phyloP scores from a whole-genome alignment of 2,329 filamentous ascomycete genomes.

The Diaporthe australafricana region DNA sequence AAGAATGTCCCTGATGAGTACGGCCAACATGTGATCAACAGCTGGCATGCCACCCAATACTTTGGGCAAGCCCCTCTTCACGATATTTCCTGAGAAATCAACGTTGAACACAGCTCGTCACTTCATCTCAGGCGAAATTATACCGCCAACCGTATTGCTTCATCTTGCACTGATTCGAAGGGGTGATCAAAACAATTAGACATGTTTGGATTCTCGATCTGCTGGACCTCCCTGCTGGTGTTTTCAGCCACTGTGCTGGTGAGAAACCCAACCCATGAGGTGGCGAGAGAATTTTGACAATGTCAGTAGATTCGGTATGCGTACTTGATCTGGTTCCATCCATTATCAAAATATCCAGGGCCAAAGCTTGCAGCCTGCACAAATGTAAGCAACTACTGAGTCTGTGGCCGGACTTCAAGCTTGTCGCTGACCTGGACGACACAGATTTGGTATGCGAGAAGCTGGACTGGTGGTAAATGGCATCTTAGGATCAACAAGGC shows the following conservation, averaged over 20 bases:
- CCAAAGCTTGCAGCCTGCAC: constrained; percentile 39
- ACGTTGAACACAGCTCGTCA: neutral
- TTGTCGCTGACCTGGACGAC: neutral
- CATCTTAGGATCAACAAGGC: constrained; percentile 29
- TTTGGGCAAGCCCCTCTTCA: neutral
- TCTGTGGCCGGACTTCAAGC: neutral
- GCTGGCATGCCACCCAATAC: no score
- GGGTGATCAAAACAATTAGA: neutral
- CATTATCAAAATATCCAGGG: constrained; percentile 40
- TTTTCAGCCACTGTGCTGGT: neutral
- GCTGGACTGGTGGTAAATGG: constrained; percentile 33
- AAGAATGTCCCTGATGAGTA: neutral
- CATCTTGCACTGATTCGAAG: no score
- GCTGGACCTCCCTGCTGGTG: neutral
- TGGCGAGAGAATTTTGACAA: neutral
- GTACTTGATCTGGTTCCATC: constrained; percentile 38
- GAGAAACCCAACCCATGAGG: neutral
- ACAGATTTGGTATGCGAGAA: constrained; percentile 38
- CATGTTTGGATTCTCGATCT: constrained; percentile 14
- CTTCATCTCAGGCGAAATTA: neutral
- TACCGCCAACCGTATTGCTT: neutral
- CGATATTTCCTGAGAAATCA: no score
- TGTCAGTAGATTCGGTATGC: neutral
- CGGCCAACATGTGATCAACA: no score
- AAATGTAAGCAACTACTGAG: constrained; percentile 32